These are phyloP conservation scores for Pichia gijzeniarum DNA, from an alignment of 805 yeast species.

Conservation along the genomic window DNA sequence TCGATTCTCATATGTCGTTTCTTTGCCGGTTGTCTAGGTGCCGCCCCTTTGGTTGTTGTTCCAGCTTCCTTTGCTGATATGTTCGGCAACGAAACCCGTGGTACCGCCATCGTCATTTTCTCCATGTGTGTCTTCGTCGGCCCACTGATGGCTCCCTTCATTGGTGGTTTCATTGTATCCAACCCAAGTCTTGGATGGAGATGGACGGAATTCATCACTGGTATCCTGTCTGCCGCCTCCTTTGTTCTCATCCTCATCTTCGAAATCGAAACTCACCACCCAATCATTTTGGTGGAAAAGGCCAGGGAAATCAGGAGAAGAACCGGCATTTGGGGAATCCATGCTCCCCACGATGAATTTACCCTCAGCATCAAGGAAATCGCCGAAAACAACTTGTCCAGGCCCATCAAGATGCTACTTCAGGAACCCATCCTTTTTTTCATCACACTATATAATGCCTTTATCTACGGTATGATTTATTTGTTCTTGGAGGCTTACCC, in stretches of 20 bases:
- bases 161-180: conserved; percentile 59
- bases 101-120: conserved; percentile 67
- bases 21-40: conserved; percentile 75
- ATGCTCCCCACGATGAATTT: conserved; percentile 67
- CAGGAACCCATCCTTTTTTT: conserved; percentile 69
- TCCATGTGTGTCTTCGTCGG: conserved; percentile 70
- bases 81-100: conserved; percentile 60
- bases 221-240: conserved; percentile 45
- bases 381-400: conserved; percentile 51
- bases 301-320: conserved; percentile 56
- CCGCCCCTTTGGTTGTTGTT: conserved; percentile 78
- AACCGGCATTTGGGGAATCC: conserved; percentile 79
- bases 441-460: conserved; percentile 65
- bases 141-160: conserved; percentile 78
- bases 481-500: conserved; percentile 72
- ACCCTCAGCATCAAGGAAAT: conserved; percentile 53
- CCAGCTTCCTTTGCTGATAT: conserved; percentile 86
- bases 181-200: conserved; percentile 66
- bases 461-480: conserved; percentile 75
- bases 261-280: conserved; percentile 66
- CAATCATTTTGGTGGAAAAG: conserved; percentile 53
- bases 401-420: conserved; percentile 63
- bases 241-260: conserved; percentile 36
- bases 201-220: conserved; percentile 71
- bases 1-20: conserved; percentile 72